These are phyloP conservation scores for Suhomyces tanzawaensis DNA, from an alignment of 805 yeast species.

Conservation along the genomic window DNA sequence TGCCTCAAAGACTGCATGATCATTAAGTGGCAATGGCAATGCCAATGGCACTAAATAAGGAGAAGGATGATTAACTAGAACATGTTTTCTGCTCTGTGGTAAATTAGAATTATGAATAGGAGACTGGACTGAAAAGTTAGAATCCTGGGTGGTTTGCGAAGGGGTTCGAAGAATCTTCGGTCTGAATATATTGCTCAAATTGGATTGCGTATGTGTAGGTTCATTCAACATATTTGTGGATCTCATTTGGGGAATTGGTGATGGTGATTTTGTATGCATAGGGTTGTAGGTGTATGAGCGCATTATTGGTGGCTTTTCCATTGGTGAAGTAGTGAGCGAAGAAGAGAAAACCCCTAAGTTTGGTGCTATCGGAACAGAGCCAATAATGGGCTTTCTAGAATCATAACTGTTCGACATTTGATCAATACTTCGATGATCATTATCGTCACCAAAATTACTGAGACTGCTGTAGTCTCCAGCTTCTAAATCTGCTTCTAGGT, in stretches of 20 bases:
- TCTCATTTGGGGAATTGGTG: constrained; percentile 21
- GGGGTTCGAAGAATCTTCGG: constrained; percentile 33
- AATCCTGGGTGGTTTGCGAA: constrained; percentile 38
- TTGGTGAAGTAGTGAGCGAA: constrained; percentile 15
- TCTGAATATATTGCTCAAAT: constrained; percentile 10
- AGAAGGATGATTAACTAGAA: constrained; percentile 21
- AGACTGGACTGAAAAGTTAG: constrained; percentile 20
- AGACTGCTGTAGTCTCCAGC: not conserved
- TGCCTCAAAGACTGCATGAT: constrained; percentile 43
- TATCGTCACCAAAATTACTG: constrained; percentile 3
- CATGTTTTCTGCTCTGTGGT: constrained; percentile 4
- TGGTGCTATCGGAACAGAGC: constrained; percentile 16
- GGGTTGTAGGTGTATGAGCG: constrained; percentile 19
- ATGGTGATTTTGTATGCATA: constrained; percentile 16
- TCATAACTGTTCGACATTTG: not conserved
- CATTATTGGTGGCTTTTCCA: constrained; percentile 20
- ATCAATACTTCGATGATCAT: constrained; percentile 6
- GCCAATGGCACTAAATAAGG: constrained; percentile 42
- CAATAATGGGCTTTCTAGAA: constrained; percentile 9
- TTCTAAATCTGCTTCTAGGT: constrained; percentile 11
- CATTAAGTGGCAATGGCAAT: constrained; percentile 43
- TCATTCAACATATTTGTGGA: constrained; percentile 10
- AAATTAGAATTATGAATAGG: constrained; percentile 10
- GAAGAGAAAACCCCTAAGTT: constrained; percentile 7
- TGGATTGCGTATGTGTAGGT: not conserved